These are phyloP conservation scores for Tylopilus balloui DNA, from an alignment of 768 basidiomycete genomes.

Conservation along the genomic window DNA sequence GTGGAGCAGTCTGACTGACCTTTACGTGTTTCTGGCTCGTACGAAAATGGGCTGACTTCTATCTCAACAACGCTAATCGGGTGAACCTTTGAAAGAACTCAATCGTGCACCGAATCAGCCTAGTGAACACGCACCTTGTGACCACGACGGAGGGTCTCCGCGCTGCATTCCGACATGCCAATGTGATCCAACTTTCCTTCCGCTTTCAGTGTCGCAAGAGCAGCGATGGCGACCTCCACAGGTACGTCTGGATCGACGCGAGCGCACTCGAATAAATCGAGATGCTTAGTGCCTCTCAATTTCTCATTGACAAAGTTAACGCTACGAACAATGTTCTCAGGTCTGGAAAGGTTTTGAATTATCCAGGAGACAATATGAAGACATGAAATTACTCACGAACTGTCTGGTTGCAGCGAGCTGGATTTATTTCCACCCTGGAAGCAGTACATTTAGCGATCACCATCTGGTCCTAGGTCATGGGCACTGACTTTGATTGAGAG, in stretches of 20 bases:
- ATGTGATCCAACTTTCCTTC: not conserved
- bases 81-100: not conserved
- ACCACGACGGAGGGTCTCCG: not conserved
- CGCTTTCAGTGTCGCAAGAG: not conserved
- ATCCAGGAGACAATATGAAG: not conserved
- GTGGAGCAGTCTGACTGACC: not conserved
- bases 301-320: not conserved
- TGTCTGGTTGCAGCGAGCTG: not conserved
- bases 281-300: not conserved
- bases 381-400: not conserved
- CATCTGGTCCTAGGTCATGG: not conserved
- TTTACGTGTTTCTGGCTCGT: not conserved
- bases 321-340: not conserved
- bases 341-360: not conserved
- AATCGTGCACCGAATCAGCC: not conserved
- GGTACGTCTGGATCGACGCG: not conserved
- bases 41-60: not conserved
- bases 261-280: not conserved
- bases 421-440: not conserved
- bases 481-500: not conserved
- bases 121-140: not conserved
- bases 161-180: not conserved
- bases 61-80: not conserved
- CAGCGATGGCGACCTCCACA: not conserved
- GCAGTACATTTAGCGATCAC: not conserved